Evolutionary conservation across 202 grass and related monocot species (phyloP), one percentile per base, ranked within the genome.

Genomic region (Zoysia matrella): DNA sequence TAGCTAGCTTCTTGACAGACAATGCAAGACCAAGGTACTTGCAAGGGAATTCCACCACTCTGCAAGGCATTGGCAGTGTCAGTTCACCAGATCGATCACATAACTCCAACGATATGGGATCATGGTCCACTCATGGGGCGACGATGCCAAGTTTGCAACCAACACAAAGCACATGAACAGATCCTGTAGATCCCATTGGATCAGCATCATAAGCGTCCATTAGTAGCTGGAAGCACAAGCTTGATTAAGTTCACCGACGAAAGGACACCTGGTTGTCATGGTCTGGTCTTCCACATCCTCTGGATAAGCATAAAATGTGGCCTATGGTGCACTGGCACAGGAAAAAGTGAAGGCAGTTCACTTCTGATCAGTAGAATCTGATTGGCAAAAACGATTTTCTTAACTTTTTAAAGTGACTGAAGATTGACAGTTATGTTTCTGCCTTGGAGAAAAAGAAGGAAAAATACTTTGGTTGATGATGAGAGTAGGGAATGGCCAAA

Each of bases 381-480:
- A 13, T 8, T 44, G 54, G 46, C 14, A 4, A 30, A 72, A 6
- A 3, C 70, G 60, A 1, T 30, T 49, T 3, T 30, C 10, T 5
- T 40, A 13, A 1, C 42, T 44, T 64, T 69, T 41, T 60, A 15
- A 0, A 0, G 0, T 67, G 42, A 79, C 83, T 47, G 46, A 18
- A 78, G 45, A 77, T 47, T 11, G 67, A 49, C 4, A 7, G 18
- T 63, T 58, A 45, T 60, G 15, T 52, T 69, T 63, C 10, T 45
- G 7, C 3, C 22, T 8, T 5, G 48, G 49, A 49, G 18, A 13
- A 73, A 69, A 18, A 43, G 16, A n/a, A 65, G 43, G 44, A 12
- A 60, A n/a, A 67, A 22, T 79, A 11, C 8, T 79, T 67, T 61
- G 30, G 69, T 62, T 62, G 62, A 6, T 47, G 36, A 16, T 49